Percentiles rank a stretch among this genome's conserved stretches.
phyloP scores from a whole-genome alignment of 2,329 filamentous ascomycete genomes.

The Hypoxylon sp. region DNA sequence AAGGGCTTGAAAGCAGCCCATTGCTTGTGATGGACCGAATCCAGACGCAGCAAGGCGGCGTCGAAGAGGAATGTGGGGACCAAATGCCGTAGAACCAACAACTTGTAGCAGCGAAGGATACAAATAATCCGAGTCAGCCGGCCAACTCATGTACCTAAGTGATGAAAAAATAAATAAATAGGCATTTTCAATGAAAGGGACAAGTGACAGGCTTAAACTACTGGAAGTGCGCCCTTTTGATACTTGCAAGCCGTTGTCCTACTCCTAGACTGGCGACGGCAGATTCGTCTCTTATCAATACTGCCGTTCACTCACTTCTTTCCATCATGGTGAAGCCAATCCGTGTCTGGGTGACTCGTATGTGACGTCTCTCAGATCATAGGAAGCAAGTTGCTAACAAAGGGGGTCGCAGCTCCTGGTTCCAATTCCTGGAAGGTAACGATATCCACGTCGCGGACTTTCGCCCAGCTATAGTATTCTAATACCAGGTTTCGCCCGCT shows the following conservation, averaged over 20 bases:
- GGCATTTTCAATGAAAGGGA: too few species aligned
- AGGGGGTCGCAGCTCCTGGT: neutral
- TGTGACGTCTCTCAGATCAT: neutral
- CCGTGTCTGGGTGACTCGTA: constrained; percentile 8
- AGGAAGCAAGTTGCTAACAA: neutral
- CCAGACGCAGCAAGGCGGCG: too few species aligned
- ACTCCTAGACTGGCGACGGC: neutral
- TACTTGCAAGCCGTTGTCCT: neutral
- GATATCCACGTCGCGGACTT: too few species aligned
- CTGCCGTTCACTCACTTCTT: neutral
- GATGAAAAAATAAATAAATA: too few species aligned
- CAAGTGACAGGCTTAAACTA: neutral
- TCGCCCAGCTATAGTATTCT: neutral
- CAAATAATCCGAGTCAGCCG: too few species aligned
- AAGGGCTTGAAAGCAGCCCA: too few species aligned
- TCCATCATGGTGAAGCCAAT: neutral
- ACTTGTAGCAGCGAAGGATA: too few species aligned
- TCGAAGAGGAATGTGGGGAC: too few species aligned
- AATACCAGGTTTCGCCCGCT: neutral
- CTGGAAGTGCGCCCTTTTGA: neutral
- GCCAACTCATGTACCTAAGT: too few species aligned
- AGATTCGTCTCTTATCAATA: neutral
- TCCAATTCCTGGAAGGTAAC: constrained; percentile 4
- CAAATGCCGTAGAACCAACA: too few species aligned
- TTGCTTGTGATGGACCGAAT: too few species aligned